phyloP scores from a whole-genome alignment of 2,329 filamentous ascomycete genomes.

The Fusarium mundagurra region DNA sequence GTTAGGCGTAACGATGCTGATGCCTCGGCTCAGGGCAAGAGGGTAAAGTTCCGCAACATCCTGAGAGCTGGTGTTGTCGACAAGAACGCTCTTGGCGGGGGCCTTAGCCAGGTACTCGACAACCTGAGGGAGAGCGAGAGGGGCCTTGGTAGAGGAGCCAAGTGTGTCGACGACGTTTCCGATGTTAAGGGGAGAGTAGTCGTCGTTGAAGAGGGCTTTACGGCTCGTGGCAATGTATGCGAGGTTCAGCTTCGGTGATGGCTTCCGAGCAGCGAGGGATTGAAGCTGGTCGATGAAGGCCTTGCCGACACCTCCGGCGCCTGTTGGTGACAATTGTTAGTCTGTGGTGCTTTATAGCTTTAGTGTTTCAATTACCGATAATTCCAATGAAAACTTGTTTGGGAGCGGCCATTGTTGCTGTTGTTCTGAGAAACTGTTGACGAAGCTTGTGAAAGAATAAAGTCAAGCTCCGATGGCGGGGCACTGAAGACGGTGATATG shows the following conservation, averaged over 20 bases:
- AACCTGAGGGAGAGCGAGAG: slow-evolving; percentile 75
- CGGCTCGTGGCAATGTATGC: slow-evolving; percentile 88
- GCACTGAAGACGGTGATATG: slow-evolving; percentile 36
- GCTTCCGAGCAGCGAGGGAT: slow-evolving; percentile 70
- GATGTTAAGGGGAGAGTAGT: slow-evolving; percentile 75
- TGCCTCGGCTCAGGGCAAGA: slow-evolving; percentile 78
- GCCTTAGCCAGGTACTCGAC: slow-evolving; percentile 81
- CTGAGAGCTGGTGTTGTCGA: slow-evolving; percentile 96
- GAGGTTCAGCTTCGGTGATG: slow-evolving; percentile 76
- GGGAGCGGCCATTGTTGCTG: slow-evolving; percentile 53
- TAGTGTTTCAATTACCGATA: slow-evolving; percentile 53
- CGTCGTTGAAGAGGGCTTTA: slow-evolving; percentile 78
- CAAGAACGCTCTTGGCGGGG: slow-evolving; percentile 81
- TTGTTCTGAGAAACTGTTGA: slow-evolving; percentile 16
- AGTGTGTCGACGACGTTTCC: slow-evolving; percentile 71
- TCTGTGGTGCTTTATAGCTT: background rate
- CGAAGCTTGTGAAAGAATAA: slow-evolving; percentile 41
- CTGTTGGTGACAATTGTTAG: slow-evolving; percentile 56
- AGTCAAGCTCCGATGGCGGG: slow-evolving; percentile 50
- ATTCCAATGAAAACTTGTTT: slow-evolving; percentile 64
- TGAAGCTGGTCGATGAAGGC: slow-evolving; percentile 87
- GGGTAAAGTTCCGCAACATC: slow-evolving; percentile 87
- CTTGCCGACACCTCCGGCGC: slow-evolving; percentile 92
- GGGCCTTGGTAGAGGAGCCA: slow-evolving; percentile 68
- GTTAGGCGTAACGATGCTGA: slow-evolving; percentile 95